Conservation (phyloP, 179 eudicot genomes). For the Silene vulgaris region DNA sequence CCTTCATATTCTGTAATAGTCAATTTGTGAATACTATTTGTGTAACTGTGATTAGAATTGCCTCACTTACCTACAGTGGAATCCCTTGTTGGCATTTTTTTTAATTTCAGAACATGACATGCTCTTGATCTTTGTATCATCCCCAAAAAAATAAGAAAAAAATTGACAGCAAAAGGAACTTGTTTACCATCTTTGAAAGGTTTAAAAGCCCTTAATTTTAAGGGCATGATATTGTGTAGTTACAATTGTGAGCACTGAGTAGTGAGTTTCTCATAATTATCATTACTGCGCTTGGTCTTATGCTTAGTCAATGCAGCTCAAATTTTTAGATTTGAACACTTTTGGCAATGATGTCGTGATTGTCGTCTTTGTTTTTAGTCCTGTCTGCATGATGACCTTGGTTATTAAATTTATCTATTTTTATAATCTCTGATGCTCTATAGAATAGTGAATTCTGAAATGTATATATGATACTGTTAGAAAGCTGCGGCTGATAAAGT, state of each 20-base stretch:
- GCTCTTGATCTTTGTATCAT: not conserved
- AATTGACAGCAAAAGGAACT: not conserved
- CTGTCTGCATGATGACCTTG: slow-evolving; percentile 4
- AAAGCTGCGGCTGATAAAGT: slow-evolving; percentile 39
- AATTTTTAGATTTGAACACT: not conserved
- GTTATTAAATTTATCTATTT: not conserved
- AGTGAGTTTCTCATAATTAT: not conserved
- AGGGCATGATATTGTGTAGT: not conserved
- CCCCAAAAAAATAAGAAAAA: not conserved
- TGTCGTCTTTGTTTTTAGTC: not conserved
- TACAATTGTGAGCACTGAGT: not conserved
- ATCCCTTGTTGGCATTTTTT: not conserved
- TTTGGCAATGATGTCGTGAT: not conserved
- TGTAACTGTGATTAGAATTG: not conserved
- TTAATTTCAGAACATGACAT: not conserved
- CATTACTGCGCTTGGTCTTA: not conserved
- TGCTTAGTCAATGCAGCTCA: not conserved
- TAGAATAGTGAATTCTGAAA: slow-evolving; percentile 14
- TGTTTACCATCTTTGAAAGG: not conserved
- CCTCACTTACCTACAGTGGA: not conserved
- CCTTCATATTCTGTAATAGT: not conserved
- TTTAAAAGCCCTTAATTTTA: not conserved
- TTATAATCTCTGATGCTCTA: not conserved
- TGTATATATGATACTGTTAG: slow-evolving; percentile 10
- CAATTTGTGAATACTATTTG: not conserved